Percentiles rank a stretch among this genome's conserved stretches.
Evolutionary conservation across 1,284 basidiomycete genomes (phyloP).

Genomic region (Austroboletus rostrupii): DNA sequence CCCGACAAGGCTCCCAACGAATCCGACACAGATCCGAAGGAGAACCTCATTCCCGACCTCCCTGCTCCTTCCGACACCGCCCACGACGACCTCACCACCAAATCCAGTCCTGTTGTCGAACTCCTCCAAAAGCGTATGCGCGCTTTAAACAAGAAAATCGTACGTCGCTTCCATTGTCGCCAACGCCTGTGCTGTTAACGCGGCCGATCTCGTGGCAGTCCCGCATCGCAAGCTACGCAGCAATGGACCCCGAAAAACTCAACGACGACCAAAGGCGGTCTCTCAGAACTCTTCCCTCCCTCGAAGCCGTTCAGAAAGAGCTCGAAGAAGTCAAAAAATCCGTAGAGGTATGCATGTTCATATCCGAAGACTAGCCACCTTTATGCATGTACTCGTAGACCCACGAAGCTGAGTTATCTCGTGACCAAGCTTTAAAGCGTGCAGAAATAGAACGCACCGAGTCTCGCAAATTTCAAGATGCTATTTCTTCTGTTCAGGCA

Average conservation of each 20-base stretch:
- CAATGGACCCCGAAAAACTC: slow-evolving; percentile 62
- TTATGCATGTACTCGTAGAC: slow-evolving; percentile 34
- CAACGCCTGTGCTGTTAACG: slow-evolving; percentile 7
- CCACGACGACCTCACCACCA: slow-evolving; percentile 41
- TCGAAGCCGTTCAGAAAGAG: slow-evolving; percentile 77
- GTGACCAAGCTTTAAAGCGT: slow-evolving; percentile 50
- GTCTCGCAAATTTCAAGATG: slow-evolving; percentile 48
- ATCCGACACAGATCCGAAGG: slow-evolving; percentile 44
- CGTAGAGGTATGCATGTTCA: slow-evolving; percentile 65
- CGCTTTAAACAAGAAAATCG: slow-evolving; percentile 78
- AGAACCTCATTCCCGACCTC: slow-evolving; percentile 46
- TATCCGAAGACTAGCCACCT: background rate
- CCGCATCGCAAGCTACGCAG: slow-evolving; percentile 67
- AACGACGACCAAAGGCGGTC: slow-evolving; percentile 81
- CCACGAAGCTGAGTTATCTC: slow-evolving; percentile 60
- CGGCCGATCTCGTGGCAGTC: slow-evolving; percentile 40
- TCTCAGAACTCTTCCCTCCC: slow-evolving; percentile 62
- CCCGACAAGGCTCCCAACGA: slow-evolving; percentile 50
- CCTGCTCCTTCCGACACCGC: slow-evolving; percentile 43
- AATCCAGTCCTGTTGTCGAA: slow-evolving; percentile 69
- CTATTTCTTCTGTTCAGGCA: slow-evolving; percentile 60
- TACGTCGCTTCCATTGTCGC: slow-evolving; percentile 34
- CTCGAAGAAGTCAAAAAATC: slow-evolving; percentile 77
- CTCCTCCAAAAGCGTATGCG: slow-evolving; percentile 75
- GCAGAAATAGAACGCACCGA: slow-evolving; percentile 53